Percentiles rank a stretch among this genome's conserved stretches.
Conservation (phyloP, 78 protist genomes). For the Cyanophora paradoxa region DNA sequence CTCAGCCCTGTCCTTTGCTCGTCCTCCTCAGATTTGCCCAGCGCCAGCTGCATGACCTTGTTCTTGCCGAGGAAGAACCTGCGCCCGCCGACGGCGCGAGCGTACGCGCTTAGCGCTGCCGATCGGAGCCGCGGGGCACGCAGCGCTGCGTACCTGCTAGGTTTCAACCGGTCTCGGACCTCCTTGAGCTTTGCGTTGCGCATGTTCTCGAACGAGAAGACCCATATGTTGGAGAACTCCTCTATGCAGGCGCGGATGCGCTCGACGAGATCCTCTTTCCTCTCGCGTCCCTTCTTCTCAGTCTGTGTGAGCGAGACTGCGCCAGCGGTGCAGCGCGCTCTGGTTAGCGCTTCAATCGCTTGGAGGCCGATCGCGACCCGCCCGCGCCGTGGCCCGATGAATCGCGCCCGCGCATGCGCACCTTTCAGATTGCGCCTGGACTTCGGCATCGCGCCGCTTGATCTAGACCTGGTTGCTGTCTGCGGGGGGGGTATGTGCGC, state of each 20-base stretch:
- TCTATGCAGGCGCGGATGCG: conserved; percentile 32
- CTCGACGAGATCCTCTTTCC: conserved; percentile 42
- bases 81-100: no score
- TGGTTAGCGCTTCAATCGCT: conserved; percentile 38
- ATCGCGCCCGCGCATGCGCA: no score
- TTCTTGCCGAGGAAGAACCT: conserved; percentile 82
- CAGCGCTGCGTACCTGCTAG: background rate
- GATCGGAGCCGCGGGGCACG: no score
- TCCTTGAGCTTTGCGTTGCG: conserved; percentile 63
- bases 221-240: conserved; percentile 29
- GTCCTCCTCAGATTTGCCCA: conserved; percentile 57
- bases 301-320: conserved; percentile 48
- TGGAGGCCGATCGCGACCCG: background rate
- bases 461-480: background rate
- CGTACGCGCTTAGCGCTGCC: no score
- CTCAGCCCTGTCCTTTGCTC: conserved; percentile 41
- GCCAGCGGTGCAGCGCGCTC: no score
- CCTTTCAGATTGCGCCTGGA: no score
- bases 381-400: no score
- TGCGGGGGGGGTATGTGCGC: no score
- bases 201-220: conserved; percentile 53
- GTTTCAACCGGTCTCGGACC: conserved; percentile 28
- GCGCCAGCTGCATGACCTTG: conserved; percentile 66
- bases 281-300: conserved; percentile 23
- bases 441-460: no score